phyloP scores from a whole-genome alignment of 2,329 filamentous ascomycete genomes.

The Amphichorda felina region DNA sequence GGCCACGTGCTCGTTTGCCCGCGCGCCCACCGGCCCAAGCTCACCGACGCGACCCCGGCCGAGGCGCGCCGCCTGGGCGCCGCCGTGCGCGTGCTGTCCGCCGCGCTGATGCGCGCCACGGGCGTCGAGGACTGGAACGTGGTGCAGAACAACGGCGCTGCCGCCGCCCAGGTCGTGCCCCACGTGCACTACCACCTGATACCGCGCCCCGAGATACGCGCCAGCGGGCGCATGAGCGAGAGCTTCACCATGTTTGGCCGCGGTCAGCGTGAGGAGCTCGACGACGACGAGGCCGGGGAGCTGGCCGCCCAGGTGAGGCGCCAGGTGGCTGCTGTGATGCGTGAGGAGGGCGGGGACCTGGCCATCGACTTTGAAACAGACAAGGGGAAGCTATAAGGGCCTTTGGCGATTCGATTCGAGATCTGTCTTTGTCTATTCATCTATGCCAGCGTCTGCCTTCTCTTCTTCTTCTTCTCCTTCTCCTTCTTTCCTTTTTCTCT shows the following conservation, averaged over 20 bases:
- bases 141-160: slow-evolving; percentile 86
- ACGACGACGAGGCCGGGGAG: slow-evolving; percentile 57
- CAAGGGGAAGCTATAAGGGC: slow-evolving; percentile 25
- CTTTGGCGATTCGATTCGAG: no score
- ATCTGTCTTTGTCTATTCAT: no score
- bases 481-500: slow-evolving; percentile 5
- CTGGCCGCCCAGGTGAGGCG: slow-evolving; percentile 44
- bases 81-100: slow-evolving; percentile 60
- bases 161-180: slow-evolving; percentile 83
- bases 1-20: slow-evolving; percentile 80
- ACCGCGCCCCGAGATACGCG: slow-evolving; percentile 60
- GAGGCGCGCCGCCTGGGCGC: slow-evolving; percentile 57
- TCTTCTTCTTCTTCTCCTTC: not conserved
- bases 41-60: slow-evolving; percentile 53
- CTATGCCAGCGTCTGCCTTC: no score
- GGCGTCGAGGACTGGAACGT: slow-evolving; percentile 85
- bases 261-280: slow-evolving; percentile 59
- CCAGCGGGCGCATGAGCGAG: slow-evolving; percentile 39
- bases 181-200: slow-evolving; percentile 96
- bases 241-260: slow-evolving; percentile 78
- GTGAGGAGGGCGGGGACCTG: slow-evolving; percentile 22
- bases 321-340: slow-evolving; percentile 34
- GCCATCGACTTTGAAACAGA: slow-evolving; percentile 5
- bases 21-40: slow-evolving; percentile 63
- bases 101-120: slow-evolving; percentile 56